Percentiles rank a stretch among this genome's conserved stretches.
These are phyloP conservation scores for Thielaviopsis musarum DNA, from an alignment of 2,329 filamentous ascomycete genomes.

Conservation along the genomic window DNA sequence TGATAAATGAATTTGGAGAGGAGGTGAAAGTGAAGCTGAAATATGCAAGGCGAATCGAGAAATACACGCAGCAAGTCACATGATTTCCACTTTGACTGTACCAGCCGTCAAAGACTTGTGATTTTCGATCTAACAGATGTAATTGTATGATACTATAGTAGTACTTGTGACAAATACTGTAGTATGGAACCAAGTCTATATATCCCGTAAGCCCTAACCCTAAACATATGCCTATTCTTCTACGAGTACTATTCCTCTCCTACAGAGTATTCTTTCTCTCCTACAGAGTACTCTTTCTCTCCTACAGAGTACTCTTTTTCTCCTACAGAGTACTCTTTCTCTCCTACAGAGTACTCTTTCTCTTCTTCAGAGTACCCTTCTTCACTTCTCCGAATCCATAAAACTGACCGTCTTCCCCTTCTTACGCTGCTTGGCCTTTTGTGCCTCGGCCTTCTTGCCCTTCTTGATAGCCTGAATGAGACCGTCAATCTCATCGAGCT, in stretches of 20 bases:
- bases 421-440: slow-evolving; percentile 17
- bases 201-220: background rate
- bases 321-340: too few relatives aligned
- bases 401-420: slow-evolving; percentile 16
- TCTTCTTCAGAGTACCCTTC: slow-evolving; percentile 3
- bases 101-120: too few relatives aligned
- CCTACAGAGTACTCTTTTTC: slow-evolving; percentile 4
- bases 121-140: too few relatives aligned
- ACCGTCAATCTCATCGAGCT: slow-evolving; percentile 20
- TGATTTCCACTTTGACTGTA: background rate
- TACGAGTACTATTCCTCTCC: background rate
- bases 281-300: too few relatives aligned
- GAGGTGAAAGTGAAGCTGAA: background rate
- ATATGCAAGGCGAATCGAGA: background rate
- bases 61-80: background rate
- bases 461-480: slow-evolving; percentile 24
- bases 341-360: background rate
- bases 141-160: too few relatives aligned
- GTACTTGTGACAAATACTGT: background rate
- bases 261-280: too few relatives aligned
- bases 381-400: slow-evolving; percentile 14
- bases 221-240: background rate
- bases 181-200: background rate
- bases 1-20: background rate
- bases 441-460: slow-evolving; percentile 19